A percentile compares a stretch with the other conserved stretches of the same genome.
Evolutionary conservation across 768 basidiomycete genomes (phyloP).

Genomic region (Rhodosporidiobolus sp.): DNA sequence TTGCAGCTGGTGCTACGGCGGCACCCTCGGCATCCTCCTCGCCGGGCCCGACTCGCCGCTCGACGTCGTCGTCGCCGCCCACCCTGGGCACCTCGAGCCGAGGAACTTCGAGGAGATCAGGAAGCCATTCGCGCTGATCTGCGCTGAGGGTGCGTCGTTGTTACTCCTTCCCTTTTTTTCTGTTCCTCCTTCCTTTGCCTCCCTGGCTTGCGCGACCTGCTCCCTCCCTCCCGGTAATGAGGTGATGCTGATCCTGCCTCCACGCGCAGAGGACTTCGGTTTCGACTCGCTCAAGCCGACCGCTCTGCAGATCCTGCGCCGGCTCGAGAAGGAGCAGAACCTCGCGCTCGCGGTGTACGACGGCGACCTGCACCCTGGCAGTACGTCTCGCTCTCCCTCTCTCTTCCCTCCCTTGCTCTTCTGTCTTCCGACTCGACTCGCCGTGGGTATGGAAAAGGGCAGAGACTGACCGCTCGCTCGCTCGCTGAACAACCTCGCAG

Average conservation of each 20-base stretch:
- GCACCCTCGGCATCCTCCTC: neutral
- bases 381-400: too few relatives aligned
- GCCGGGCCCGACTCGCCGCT: neutral
- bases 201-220: neutral
- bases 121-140: constrained; percentile 1
- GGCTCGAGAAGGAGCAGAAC: neutral
- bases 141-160: constrained; percentile 1
- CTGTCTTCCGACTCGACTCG: neutral
- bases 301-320: neutral
- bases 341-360: neutral
- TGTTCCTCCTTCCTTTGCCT: neutral
- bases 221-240: neutral
- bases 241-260: too few relatives aligned
- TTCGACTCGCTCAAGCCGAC: neutral
- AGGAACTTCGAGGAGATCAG: neutral
- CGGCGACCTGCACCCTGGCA: too few relatives aligned
- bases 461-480: neutral
- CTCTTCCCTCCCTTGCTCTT: too few relatives aligned
- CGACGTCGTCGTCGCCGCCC: constrained; percentile 8
- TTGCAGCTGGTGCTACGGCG: constrained; percentile 14
- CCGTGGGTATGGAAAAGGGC: too few relatives aligned
- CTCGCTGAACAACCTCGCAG: neutral
- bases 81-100: neutral
- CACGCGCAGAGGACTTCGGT: neutral
- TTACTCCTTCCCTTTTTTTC: too few relatives aligned